phyloP scores from a whole-genome alignment of 1,139 yeast genomes.

The Suhomyces taliae region DNA sequence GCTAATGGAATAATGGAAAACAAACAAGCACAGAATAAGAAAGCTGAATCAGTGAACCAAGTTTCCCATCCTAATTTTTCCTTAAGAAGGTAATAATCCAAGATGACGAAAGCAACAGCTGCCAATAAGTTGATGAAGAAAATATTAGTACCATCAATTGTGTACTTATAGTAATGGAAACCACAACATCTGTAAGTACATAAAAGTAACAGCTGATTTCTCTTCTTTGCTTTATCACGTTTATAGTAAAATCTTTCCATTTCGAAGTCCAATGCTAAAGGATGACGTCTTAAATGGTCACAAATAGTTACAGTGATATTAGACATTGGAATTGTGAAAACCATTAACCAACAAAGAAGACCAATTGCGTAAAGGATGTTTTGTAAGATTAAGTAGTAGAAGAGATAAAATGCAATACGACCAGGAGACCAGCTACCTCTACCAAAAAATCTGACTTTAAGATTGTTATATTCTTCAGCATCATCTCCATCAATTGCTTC shows the following conservation, averaged over 20 bases:
- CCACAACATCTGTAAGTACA: slow-evolving; percentile 95
- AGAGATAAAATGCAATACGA: slow-evolving; percentile 72
- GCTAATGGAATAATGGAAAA: slow-evolving; percentile 91
- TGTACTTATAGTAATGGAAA: slow-evolving; percentile 87
- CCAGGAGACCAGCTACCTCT: slow-evolving; percentile 93
- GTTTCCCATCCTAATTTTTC: slow-evolving; percentile 47
- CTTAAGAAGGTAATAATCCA: slow-evolving; percentile 69
- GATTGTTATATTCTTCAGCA: slow-evolving; percentile 27
- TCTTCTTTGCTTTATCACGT: slow-evolving; percentile 22
- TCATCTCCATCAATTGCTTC: slow-evolving; percentile 29
- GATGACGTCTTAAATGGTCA: slow-evolving; percentile 85
- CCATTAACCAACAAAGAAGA: slow-evolving; percentile 73
- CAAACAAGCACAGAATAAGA: slow-evolving; percentile 73
- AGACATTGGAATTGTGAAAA: slow-evolving; percentile 92
- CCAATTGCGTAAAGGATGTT: slow-evolving; percentile 65
- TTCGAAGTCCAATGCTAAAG: slow-evolving; percentile 76
- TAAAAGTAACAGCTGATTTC: slow-evolving; percentile 49
- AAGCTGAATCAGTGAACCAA: slow-evolving; percentile 58
- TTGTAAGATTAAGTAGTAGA: slow-evolving; percentile 66
- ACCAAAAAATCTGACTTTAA: slow-evolving; percentile 73
- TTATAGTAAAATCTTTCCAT: slow-evolving; percentile 54
- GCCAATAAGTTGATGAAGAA: slow-evolving; percentile 82
- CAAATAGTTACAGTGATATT: slow-evolving; percentile 60
- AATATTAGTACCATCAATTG: slow-evolving; percentile 94
- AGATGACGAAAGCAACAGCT: slow-evolving; percentile 78